phyloP scores from a whole-genome alignment of 2,329 filamentous ascomycete species.

The Colletotrichum eleusines region DNA sequence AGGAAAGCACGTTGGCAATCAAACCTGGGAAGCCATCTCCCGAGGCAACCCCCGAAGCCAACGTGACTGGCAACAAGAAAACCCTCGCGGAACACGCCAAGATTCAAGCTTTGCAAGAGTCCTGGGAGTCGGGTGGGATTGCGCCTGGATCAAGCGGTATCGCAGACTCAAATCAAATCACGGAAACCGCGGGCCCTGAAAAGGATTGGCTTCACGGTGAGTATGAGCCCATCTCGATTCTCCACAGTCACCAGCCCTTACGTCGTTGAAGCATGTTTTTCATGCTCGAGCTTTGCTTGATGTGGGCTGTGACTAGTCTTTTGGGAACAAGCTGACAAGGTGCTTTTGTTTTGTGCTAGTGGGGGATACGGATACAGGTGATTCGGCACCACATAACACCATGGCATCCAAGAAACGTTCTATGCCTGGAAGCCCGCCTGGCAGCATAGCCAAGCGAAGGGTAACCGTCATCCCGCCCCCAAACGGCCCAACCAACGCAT shows the following conservation, averaged over 20 bases:
- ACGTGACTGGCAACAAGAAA: slow-evolving; percentile 15
- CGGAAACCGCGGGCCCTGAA: background rate
- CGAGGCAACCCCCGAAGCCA: background rate
- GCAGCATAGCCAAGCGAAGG: slow-evolving; percentile 14
- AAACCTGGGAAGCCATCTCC: background rate
- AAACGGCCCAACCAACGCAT: background rate
- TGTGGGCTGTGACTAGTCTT: background rate
- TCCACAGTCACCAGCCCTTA: background rate
- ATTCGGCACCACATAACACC: background rate
- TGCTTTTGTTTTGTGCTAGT: background rate
- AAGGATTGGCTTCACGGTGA: slow-evolving; percentile 27
- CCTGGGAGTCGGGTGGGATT: slow-evolving; percentile 46
- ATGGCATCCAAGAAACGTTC: slow-evolving; percentile 21
- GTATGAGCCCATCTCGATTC: background rate
- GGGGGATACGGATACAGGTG: background rate
- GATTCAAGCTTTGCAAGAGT: slow-evolving; percentile 48
- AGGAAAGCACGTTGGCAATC: background rate
- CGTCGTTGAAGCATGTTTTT: background rate
- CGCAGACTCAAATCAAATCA: background rate
- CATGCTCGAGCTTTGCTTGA: no score
- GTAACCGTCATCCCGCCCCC: background rate
- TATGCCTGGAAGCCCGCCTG: background rate
- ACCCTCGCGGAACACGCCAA: slow-evolving; percentile 34
- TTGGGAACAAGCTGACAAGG: background rate
- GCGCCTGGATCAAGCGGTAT: background rate